Percentiles rank a stretch among this genome's conserved stretches.
phyloP scores from a whole-genome alignment of 495 filamentous ascomycete genomes.

The Penicillium desertorum region DNA sequence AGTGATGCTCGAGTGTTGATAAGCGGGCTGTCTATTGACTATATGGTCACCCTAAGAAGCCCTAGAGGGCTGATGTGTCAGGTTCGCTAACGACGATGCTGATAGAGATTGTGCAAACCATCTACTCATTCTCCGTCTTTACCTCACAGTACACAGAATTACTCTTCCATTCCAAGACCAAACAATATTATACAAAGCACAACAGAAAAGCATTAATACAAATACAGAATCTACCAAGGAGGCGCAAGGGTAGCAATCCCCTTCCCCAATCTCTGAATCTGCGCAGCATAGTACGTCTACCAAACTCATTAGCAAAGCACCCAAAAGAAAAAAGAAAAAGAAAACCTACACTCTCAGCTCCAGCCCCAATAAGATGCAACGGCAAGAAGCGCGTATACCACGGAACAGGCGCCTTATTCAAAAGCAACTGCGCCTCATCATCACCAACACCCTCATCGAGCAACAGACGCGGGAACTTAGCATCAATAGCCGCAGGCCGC shows the following conservation, averaged over 20 bases:
- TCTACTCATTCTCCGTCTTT: no score
- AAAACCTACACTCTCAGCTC: conserved; percentile 44
- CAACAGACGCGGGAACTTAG: conserved; percentile 49
- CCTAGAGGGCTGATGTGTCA: no score
- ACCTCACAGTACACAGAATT: no score
- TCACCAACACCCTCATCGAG: conserved; percentile 53
- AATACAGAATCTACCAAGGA: conserved; percentile 11
- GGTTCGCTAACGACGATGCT: no score
- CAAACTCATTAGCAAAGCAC: conserved; percentile 7
- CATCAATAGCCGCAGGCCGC: conserved; percentile 52
- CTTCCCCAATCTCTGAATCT: conserved; percentile 43
- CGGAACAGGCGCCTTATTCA: conserved; percentile 37
- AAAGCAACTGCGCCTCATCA: conserved; percentile 44
- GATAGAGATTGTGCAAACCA: no score
- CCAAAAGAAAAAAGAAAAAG: conserved; percentile 12
- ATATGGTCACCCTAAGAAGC: no score
- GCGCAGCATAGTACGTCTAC: conserved; percentile 41
- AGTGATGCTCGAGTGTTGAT: no score
- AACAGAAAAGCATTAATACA: background rate
- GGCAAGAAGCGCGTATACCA: conserved; percentile 37
- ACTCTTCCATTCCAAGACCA: background rate
- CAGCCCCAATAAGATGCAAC: conserved; percentile 42
- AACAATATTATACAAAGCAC: background rate
- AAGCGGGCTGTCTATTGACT: no score
- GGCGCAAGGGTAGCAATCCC: conserved; percentile 34